These are phyloP conservation scores for Colletotrichum chrysophilum DNA, from an alignment of 2,329 filamentous ascomycete genomes.

Conservation along the genomic window DNA sequence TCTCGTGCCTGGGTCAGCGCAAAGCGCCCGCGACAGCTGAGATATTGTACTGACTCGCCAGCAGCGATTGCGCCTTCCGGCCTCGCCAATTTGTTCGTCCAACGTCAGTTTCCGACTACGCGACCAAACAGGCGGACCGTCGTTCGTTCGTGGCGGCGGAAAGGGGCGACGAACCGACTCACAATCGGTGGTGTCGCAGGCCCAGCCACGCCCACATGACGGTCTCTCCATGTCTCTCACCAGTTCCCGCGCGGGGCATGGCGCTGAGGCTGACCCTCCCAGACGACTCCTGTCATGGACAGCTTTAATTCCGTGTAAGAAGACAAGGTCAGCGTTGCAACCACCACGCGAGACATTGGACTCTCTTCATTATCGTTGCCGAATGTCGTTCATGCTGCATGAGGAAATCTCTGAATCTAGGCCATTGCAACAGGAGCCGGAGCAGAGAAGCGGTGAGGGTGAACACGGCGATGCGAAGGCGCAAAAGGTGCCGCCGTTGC, in stretches of 20 bases:
- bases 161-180: slow-evolving; percentile 6
- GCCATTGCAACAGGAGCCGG: neutral
- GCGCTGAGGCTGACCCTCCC: slow-evolving; percentile 15
- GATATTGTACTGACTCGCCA: slow-evolving; percentile 5
- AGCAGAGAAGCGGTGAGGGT: slow-evolving; percentile 11
- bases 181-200: neutral
- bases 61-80: slow-evolving; percentile 9
- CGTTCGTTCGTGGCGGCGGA: neutral
- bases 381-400: neutral
- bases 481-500: neutral
- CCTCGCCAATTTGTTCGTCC: neutral
- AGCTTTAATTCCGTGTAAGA: neutral
- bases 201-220: slow-evolving; percentile 6
- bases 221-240: neutral
- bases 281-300: neutral
- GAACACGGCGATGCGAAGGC: neutral
- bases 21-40: slow-evolving; percentile 1
- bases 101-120: neutral
- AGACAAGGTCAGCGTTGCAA: slow-evolving; percentile 16
- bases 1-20: slow-evolving; percentile 17
- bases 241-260: slow-evolving; percentile 12
- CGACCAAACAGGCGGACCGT: slow-evolving; percentile 1
- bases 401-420: neutral
- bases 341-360: slow-evolving; percentile 19
- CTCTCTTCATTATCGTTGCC: neutral